Conservation (phyloP, 306 rosid species). For the Ormosia emarginata region DNA sequence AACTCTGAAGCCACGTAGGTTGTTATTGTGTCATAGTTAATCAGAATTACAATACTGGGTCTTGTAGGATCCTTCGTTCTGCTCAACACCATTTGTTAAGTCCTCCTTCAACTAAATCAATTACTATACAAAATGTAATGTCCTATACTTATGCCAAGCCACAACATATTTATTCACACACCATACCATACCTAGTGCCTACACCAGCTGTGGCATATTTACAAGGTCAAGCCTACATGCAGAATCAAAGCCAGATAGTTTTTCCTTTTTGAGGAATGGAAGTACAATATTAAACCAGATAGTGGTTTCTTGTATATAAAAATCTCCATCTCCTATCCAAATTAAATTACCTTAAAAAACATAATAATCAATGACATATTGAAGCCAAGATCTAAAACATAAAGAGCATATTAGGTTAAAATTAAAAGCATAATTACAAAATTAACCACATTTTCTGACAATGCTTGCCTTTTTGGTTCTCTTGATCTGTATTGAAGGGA, state of each 20-base stretch:
- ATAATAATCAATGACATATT: neutral
- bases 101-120: constrained; percentile 77
- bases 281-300: too few species aligned
- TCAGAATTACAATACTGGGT: constrained; percentile 44
- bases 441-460: constrained; percentile 67
- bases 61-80: constrained; percentile 47
- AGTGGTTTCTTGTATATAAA: neutral
- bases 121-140: too few species aligned
- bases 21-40: constrained; percentile 7
- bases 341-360: neutral
- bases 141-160: too few species aligned
- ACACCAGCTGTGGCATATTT: neutral
- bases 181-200: too few species aligned
- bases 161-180: too few species aligned
- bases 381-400: neutral
- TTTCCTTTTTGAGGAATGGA: neutral
- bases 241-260: neutral
- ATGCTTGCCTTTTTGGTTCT: constrained; percentile 84
- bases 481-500: constrained; percentile 51
- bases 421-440: neutral
- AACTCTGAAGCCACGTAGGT: constrained; percentile 18
- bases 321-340: too few species aligned
- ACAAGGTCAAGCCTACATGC: neutral
- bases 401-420: neutral
- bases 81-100: constrained; percentile 29